These are phyloP conservation scores for Plectosphaerella cucumerina DNA, from an alignment of 2,329 filamentous ascomycete genomes.

Conservation along the genomic window DNA sequence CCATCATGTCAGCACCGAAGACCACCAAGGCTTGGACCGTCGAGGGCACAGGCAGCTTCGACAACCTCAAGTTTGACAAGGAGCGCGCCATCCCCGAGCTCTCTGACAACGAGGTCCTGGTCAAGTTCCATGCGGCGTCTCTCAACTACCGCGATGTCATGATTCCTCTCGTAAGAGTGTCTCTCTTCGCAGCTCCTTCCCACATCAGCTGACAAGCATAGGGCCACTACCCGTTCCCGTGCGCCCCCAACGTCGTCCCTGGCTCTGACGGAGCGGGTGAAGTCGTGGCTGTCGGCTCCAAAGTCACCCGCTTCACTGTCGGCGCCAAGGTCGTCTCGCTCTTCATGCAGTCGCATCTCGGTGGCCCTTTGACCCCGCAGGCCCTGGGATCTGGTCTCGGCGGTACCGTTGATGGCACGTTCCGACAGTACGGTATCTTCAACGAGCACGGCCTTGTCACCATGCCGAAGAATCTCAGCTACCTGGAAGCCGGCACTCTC, in stretches of 20 bases:
- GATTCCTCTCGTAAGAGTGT: constrained; percentile 31
- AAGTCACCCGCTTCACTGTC: constrained; percentile 41
- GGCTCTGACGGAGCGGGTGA: constrained; percentile 51
- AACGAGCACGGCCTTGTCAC: constrained; percentile 63
- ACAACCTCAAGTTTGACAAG: constrained; percentile 53
- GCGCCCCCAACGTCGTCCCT: constrained; percentile 39
- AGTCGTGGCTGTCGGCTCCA: constrained; percentile 45
- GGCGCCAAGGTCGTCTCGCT: constrained; percentile 56
- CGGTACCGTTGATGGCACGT: constrained; percentile 61
- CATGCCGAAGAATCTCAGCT: constrained; percentile 51
- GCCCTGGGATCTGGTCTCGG: constrained; percentile 56
- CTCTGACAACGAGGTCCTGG: constrained; percentile 68
- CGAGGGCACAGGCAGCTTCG: constrained; percentile 48
- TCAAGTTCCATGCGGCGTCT: constrained; percentile 54
- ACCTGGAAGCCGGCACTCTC: constrained; percentile 52
- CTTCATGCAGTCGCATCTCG: constrained; percentile 54
- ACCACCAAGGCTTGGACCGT: constrained; percentile 57
- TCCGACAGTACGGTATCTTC: constrained; percentile 65
- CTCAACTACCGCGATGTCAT: constrained; percentile 53
- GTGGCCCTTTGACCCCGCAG: constrained; percentile 30
- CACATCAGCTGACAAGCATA: constrained; percentile 11
- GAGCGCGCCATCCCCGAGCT: constrained; percentile 51
- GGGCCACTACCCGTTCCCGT: constrained; percentile 42
- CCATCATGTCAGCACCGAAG: constrained; percentile 1
- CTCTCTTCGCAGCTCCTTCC: neutral